phyloP scores from a whole-genome alignment of 83 land plant genomes.

The Thuja plicata region DNA sequence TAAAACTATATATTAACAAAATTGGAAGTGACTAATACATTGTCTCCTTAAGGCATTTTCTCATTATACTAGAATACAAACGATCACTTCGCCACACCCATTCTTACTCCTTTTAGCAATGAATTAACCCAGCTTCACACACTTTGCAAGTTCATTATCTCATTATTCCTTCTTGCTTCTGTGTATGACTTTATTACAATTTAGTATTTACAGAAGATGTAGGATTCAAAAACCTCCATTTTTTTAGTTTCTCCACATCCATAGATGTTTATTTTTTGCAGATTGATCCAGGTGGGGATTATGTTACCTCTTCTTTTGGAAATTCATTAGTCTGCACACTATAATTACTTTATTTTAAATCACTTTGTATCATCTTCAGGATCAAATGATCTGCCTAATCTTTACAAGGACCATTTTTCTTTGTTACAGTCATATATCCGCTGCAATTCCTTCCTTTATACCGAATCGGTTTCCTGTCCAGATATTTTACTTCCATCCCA shows the following conservation, averaged over 20 bases:
- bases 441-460: not conserved
- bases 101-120: not conserved
- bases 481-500: not conserved
- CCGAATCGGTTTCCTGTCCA: not conserved
- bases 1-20: not conserved
- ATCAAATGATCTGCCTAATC: not conserved
- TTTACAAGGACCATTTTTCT: not conserved
- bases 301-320: not conserved
- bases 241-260: not conserved
- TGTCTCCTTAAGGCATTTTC: not conserved
- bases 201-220: not conserved
- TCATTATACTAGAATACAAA: not conserved
- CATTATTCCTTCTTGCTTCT: not conserved
- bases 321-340: not conserved
- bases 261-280: not conserved
- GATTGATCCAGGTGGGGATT: not conserved
- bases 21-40: not conserved
- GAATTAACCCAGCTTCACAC: not conserved
- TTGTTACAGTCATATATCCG: not conserved
- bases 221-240: not conserved
- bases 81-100: not conserved
- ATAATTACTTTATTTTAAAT: not conserved
- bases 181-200: not conserved
- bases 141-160: not conserved
- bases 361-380: not conserved